Percentiles rank a stretch among this genome's conserved stretches.
Conservation (phyloP, 2,329 filamentous ascomycete species). For the Claviceps lovelessii region DNA sequence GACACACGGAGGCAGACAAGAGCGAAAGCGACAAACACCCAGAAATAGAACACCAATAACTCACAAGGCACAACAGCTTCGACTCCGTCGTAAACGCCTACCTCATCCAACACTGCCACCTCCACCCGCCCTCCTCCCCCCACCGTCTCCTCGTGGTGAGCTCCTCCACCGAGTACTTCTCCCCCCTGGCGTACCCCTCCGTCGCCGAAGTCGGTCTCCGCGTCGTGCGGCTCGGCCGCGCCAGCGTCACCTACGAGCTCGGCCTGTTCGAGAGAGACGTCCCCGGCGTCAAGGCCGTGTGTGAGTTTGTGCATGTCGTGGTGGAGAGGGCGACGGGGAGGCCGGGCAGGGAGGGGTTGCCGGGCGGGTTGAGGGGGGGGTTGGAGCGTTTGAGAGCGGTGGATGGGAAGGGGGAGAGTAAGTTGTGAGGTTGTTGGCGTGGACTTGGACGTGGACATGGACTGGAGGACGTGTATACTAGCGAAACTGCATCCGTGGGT, state of each 20-base stretch:
- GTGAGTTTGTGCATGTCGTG: constrained; percentile 78
- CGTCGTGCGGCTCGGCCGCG: constrained; percentile 70
- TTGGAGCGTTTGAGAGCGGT: constrained; percentile 20
- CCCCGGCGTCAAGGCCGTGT: constrained; percentile 66
- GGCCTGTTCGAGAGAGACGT: constrained; percentile 67
- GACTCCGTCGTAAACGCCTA: constrained; percentile 86
- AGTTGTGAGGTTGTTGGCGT: neutral
- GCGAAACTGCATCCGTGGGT: neutral
- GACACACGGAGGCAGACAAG: no score
- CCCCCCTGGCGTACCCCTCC: constrained; percentile 66
- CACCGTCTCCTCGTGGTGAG: constrained; percentile 78
- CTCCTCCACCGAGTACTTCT: constrained; percentile 74
- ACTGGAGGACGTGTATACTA: neutral
- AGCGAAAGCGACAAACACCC: no score
- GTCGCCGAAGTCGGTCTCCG: constrained; percentile 68
- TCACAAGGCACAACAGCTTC: constrained; percentile 36
- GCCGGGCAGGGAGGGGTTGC: constrained; percentile 54
- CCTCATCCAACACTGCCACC: constrained; percentile 62
- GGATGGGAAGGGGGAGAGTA: neutral
- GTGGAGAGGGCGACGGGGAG: constrained; percentile 59
- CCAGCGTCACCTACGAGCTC: constrained; percentile 81
- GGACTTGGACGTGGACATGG: neutral
- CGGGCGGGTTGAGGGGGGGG: constrained; percentile 39
- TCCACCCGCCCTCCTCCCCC: constrained; percentile 53
- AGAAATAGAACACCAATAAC: no score